phyloP scores from a whole-genome alignment of 306 rosid genomes.

The Lathyrus tuberosus region DNA sequence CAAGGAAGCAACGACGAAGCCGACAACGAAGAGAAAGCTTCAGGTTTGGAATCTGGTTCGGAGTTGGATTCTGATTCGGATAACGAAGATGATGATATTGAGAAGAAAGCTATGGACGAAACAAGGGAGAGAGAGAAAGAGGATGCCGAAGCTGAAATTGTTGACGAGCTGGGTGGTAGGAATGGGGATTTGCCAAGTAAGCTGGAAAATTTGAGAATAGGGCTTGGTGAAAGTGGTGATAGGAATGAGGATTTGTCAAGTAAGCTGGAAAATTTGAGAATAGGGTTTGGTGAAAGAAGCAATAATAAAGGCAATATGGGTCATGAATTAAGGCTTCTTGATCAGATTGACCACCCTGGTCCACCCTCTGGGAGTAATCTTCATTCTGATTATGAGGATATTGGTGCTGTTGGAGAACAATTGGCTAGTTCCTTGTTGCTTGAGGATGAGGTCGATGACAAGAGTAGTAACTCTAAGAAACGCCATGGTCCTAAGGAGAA shows the following conservation, averaged over 20 bases:
- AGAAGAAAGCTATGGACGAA: too few relatives aligned
- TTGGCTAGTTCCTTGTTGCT: conserved; percentile 64
- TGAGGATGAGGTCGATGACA: conserved; percentile 66
- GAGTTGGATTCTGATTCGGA: too few relatives aligned
- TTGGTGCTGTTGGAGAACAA: conserved; percentile 53
- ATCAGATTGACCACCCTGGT: conserved; percentile 71
- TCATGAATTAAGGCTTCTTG: conserved; percentile 43
- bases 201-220: too few relatives aligned
- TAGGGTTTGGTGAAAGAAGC: conserved; percentile 39
- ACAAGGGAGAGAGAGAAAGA: too few relatives aligned
- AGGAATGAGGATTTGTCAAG: conserved; percentile 6
- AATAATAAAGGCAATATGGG: conserved; percentile 42
- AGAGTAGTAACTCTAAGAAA: conserved; percentile 49
- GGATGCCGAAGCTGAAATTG: too few relatives aligned
- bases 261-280: conserved; percentile 36
- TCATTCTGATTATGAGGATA: conserved; percentile 49
- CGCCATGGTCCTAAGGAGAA: conserved; percentile 59
- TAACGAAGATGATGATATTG: too few relatives aligned
- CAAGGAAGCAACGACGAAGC: too few relatives aligned
- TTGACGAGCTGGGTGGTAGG: conserved; percentile 43
- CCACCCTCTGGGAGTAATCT: too few relatives aligned
- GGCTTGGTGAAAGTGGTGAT: too few relatives aligned
- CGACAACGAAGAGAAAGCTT: too few relatives aligned
- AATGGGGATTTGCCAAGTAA: conserved; percentile 9
- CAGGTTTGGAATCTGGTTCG: too few relatives aligned